Base-by-base conservation (phyloP, 2,329 filamentous ascomycete genomes). In the Coniochaeta sp. region DNA sequence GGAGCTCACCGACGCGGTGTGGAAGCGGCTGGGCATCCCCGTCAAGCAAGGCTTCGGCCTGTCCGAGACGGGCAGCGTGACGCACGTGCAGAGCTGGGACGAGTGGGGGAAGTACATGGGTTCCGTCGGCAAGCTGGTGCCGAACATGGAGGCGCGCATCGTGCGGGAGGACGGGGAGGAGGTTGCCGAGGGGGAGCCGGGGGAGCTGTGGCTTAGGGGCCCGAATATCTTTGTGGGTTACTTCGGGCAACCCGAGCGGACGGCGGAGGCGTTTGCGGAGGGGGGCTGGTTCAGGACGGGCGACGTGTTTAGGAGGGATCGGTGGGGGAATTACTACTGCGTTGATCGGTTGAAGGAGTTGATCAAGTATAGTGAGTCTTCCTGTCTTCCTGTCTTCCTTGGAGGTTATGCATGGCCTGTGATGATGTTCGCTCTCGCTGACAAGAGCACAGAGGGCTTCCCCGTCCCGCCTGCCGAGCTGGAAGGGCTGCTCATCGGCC, bases 31-130 rank as follows among this genome's bases (percentile, higher is more conserved):
- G 61, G 86, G 86, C 58, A 80, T 96, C 22, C 88, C 88, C 2
- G 86, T 96, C 62, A 97, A 96, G 79, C 93, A 98, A 75, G 93
- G 90, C 19, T 98, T 96, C 70, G 93, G 93, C 0, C 81, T 98
- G 5, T 91, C 87, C 5, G 93, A 98, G 77, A 96, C 91, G 16
- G 88, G 88, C 28, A 92, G 93, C 0, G 89, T 86, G 1, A 90
- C 90, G 0, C 88, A 91, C 66, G 84, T 85, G 10, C 90, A 92
- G 73, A 77, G 81, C 8, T 88, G 90, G 79, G 83, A 85, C 38
- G 87, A 91, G 65, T 97, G 92, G 91, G 78, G 85, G 63, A 85
- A 81, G 57, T 85, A 83, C 55, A 87, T 93, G 66, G 93, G 92
- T 22, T 88, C 89, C 0, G 90, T 93, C 0, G 93, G 93, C 14